Evolutionary conservation across 116 monocot genomes (phyloP).

Genomic region (Papilionanthe hybrid): DNA sequence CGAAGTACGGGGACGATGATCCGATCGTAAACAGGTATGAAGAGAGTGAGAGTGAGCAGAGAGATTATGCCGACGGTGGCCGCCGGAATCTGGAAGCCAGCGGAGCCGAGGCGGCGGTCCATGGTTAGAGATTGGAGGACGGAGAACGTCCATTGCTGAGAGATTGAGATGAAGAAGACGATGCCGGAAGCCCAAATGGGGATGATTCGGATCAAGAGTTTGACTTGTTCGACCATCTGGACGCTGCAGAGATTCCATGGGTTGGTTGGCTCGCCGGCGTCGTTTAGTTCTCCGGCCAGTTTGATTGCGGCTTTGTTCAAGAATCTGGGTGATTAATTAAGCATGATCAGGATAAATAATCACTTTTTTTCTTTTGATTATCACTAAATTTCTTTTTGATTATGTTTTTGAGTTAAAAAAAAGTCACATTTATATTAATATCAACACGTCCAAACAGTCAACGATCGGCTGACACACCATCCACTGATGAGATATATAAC

Average conservation of each 20-base stretch:
- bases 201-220: constrained; percentile 35
- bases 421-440: no score
- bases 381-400: no score
- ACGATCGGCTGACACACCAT: no score
- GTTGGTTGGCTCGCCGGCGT: constrained; percentile 4
- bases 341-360: no score
- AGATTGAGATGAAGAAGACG: constrained; percentile 15
- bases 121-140: constrained; percentile 28
- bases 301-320: constrained; percentile 37
- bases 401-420: no score
- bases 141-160: constrained; percentile 26
- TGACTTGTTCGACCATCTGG: constrained; percentile 50
- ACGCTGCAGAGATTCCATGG: constrained; percentile 44
- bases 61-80: constrained; percentile 34
- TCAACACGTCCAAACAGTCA: no score
- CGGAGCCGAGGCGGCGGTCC: constrained; percentile 34
- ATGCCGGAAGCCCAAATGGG: constrained; percentile 53
- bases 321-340: constrained; percentile 3
- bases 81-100: constrained; percentile 31
- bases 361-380: no score
- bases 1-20: constrained; percentile 25
- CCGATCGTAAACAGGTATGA: constrained; percentile 52
- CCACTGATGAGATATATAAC: no score
- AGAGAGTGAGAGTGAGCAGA: constrained; percentile 36
- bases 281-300: constrained; percentile 16